Conservation (phyloP, 208 protist species). For the Crithidia fasciculata region DNA sequence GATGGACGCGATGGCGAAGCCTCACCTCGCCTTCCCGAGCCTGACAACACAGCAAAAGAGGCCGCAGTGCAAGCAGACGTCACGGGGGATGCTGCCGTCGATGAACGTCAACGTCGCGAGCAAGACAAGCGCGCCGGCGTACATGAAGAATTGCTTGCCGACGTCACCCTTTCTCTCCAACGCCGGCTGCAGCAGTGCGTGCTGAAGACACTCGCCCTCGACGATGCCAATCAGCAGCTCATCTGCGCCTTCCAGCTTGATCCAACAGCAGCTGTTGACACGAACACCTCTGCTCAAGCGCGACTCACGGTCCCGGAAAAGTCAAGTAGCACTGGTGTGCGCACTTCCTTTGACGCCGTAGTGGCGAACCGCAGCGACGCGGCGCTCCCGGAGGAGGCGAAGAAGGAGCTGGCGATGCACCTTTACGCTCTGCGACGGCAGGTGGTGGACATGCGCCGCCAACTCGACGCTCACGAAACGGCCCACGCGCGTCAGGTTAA, state of each 20-base stretch:
- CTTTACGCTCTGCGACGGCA: slow-evolving; percentile 62
- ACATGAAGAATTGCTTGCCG: slow-evolving; percentile 18
- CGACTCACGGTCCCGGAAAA: background rate
- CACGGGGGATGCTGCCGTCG: background rate
- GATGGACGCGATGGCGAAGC: background rate
- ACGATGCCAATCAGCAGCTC: slow-evolving; percentile 67
- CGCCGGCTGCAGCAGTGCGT: slow-evolving; percentile 54
- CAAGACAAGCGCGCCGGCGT: slow-evolving; percentile 16
- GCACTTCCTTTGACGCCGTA: no score
- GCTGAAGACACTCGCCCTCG: slow-evolving; percentile 54
- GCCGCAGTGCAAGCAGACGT: background rate
- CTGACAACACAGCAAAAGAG: background rate
- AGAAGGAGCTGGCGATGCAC: slow-evolving; percentile 61
- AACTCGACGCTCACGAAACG: slow-evolving; percentile 38
- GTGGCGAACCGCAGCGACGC: slow-evolving; percentile 12
- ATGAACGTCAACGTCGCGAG: background rate
- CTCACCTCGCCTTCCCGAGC: no score
- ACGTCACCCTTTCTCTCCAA: slow-evolving; percentile 45
- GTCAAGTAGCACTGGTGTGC: background rate
- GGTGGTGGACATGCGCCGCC: slow-evolving; percentile 39
- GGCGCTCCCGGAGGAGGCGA: slow-evolving; percentile 32
- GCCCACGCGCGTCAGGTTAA: slow-evolving; percentile 23
- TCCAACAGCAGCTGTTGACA: background rate
- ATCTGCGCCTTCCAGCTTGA: slow-evolving; percentile 36
- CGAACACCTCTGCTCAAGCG: background rate